These are phyloP conservation scores for Amanita brunnescens DNA, from an alignment of 768 basidiomycete species.

Conservation along the genomic window DNA sequence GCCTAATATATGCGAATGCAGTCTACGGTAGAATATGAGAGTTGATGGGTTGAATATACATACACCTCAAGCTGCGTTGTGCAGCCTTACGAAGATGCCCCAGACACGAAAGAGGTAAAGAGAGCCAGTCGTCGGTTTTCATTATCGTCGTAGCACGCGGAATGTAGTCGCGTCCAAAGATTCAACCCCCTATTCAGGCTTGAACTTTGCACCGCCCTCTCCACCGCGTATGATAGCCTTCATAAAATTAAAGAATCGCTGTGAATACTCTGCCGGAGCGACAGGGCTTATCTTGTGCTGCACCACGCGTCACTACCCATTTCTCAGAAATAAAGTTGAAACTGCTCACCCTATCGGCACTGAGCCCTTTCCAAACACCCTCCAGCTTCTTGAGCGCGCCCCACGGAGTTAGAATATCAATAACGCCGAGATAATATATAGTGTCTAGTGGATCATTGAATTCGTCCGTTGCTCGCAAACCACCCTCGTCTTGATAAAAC, in stretches of 20 bases:
- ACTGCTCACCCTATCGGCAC: slow-evolving; percentile 74
- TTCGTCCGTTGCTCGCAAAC: slow-evolving; percentile 85
- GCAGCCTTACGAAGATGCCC: neutral
- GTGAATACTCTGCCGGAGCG: slow-evolving; percentile 77
- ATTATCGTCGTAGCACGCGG: neutral
- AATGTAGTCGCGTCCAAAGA: neutral
- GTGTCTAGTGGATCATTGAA: slow-evolving; percentile 61
- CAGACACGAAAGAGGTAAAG: neutral
- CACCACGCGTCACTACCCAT: slow-evolving; percentile 8
- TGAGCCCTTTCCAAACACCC: slow-evolving; percentile 87
- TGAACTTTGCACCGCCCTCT: slow-evolving; percentile 46
- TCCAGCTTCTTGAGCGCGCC: slow-evolving; percentile 69
- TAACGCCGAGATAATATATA: slow-evolving; percentile 92
- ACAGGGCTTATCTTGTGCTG: slow-evolving; percentile 96
- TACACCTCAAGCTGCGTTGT: neutral
- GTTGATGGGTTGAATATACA: neutral
- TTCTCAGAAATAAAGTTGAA: neutral
- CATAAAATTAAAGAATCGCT: slow-evolving; percentile 85
- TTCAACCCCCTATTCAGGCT: slow-evolving; percentile 19
- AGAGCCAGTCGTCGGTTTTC: neutral
- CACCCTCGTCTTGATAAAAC: slow-evolving; percentile 97
- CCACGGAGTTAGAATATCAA: slow-evolving; percentile 95
- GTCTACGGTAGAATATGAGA: neutral
- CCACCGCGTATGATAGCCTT: slow-evolving; percentile 80
- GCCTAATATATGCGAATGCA: neutral